Percentiles rank a stretch among this genome's conserved stretches.
phyloP scores from a whole-genome alignment of 202 grass and related monocot species.

The Carex arenaria region DNA sequence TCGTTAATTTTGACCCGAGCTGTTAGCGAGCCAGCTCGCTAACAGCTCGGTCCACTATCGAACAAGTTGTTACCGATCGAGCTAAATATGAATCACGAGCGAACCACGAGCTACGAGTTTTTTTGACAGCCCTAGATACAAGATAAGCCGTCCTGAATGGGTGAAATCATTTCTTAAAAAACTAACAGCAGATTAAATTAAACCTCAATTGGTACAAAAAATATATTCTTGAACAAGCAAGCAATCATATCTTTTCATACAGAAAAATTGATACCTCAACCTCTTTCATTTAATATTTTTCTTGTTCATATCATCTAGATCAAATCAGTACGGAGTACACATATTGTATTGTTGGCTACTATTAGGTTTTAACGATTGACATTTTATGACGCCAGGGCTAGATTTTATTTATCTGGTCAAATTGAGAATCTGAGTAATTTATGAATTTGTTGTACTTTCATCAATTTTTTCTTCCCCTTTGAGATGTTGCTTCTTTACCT shows the following conservation, averaged over 20 bases:
- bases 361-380: not conserved
- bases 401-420: not conserved
- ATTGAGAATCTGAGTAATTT: not conserved
- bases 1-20: too few relatives aligned
- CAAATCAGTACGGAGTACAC: not conserved
- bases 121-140: too few relatives aligned
- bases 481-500: not conserved
- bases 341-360: not conserved
- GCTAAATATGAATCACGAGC: too few relatives aligned
- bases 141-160: not conserved
- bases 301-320: not conserved
- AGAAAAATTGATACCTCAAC: not conserved
- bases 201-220: not conserved
- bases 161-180: not conserved
- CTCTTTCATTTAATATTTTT: not conserved
- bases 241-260: not conserved
- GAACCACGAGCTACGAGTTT: too few relatives aligned
- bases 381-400: not conserved
- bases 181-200: not conserved
- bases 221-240: not conserved
- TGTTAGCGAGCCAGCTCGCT: too few relatives aligned
- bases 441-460: not conserved
- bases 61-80: too few relatives aligned
- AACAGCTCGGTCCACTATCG: too few relatives aligned
- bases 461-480: not conserved